Conservation (phyloP, 2,329 filamentous ascomycete species). For the Aspergillus intermedius region DNA sequence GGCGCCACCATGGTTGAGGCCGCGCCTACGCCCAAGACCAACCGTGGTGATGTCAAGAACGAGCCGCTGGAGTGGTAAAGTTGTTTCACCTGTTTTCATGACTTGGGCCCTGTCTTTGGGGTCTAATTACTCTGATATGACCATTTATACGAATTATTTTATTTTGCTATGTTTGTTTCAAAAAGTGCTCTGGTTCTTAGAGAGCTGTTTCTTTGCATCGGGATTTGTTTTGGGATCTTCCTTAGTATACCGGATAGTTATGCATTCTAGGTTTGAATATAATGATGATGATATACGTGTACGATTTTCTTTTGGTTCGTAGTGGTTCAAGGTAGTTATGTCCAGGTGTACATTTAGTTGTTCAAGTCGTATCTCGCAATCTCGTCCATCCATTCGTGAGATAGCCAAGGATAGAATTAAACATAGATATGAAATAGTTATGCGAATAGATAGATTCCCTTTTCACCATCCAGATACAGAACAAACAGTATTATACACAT, state of each 20-base stretch:
- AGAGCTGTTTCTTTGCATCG: constrained; percentile 5
- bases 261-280: constrained; percentile 6
- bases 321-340: neutral
- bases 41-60: constrained; percentile 72
- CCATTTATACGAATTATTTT: neutral
- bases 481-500: neutral
- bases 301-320: neutral
- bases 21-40: constrained; percentile 75
- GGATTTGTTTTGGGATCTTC: constrained; percentile 7
- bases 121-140: neutral
- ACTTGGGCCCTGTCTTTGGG: neutral
- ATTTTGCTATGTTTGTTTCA: constrained; percentile 1
- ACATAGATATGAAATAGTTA: too few species aligned
- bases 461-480: neutral
- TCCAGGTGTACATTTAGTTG: too few species aligned
- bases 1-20: constrained; percentile 56
- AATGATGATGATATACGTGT: neutral
- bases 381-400: too few species aligned
- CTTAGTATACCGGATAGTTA: constrained; percentile 16
- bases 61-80: constrained; percentile 84
- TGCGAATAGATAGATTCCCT: too few species aligned
- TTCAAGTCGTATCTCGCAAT: too few species aligned
- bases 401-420: too few species aligned
- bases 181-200: constrained; percentile 7
- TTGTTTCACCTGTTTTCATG: constrained; percentile 1